These are phyloP conservation scores for Diutina neorugosa DNA, from an alignment of 1,139 yeast genomes.

Conservation along the genomic window DNA sequence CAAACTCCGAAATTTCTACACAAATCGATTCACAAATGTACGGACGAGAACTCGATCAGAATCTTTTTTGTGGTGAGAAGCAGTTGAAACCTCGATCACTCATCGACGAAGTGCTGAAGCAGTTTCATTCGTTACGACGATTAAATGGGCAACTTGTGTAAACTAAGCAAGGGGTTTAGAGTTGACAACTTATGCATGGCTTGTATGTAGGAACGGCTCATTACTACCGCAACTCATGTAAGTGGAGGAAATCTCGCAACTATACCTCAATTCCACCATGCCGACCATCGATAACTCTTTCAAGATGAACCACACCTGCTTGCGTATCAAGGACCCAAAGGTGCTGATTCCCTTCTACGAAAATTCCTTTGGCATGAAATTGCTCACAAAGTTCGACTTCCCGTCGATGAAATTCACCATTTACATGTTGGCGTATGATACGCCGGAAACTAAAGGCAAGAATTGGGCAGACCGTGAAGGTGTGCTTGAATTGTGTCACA, in stretches of 20 bases:
- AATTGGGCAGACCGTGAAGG: slow-evolving; percentile 62
- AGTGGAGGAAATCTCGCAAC: neutral
- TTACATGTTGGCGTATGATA: slow-evolving; percentile 55
- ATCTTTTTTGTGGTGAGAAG: neutral
- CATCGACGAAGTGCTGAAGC: neutral
- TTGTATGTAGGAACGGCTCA: neutral
- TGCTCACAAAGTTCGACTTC: slow-evolving; percentile 40
- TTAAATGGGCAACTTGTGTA: neutral
- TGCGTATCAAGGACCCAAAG: slow-evolving; percentile 76
- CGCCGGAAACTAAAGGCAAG: slow-evolving; percentile 24
- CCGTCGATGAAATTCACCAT: slow-evolving; percentile 44
- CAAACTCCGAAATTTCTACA: neutral
- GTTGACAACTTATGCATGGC: neutral
- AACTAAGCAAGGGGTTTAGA: no score
- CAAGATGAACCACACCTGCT: slow-evolving; percentile 57
- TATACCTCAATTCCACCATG: slow-evolving; percentile 12
- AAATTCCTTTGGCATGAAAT: slow-evolving; percentile 63
- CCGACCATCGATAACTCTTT: slow-evolving; percentile 24
- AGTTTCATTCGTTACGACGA: neutral
- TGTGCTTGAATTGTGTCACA: slow-evolving; percentile 73
- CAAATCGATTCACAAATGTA: neutral
- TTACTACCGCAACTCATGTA: neutral
- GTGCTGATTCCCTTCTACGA: slow-evolving; percentile 62
- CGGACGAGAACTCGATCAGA: neutral
- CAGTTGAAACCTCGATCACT: neutral